Base-by-base conservation (phyloP, 768 basidiomycete genomes). In the Lentinula lateritia region DNA sequence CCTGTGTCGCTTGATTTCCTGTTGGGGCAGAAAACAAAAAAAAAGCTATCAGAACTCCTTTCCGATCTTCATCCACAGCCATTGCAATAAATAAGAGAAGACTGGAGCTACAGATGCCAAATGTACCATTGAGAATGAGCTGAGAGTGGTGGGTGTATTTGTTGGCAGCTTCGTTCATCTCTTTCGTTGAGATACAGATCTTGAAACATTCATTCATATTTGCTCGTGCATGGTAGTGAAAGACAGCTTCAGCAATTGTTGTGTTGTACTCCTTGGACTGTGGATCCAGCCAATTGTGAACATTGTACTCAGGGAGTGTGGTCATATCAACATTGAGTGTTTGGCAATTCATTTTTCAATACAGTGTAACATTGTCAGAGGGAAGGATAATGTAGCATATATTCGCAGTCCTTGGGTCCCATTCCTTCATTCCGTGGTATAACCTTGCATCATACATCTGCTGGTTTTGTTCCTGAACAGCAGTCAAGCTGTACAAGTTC, bases 1-100 rank as follows among this genome's bases (percentile, higher is more conserved):
- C 66, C 16, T 65, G 65, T 12, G 73, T 71, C 2, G 63, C 66
- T 35, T 58, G 38, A 46, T 65, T 71, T 5, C 68, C 68, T 0
- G 71, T 56, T 1, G 72, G 70, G 1, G 74, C 74, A 3, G 74
- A 74, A 61, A 74, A 75, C 2, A 75, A 56, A 57, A 76, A 68
- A 34, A 75, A 64, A 0, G 71, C 74, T 43, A 75, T 50, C 0
- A 73, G 75, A 36, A 76, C 58, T 1, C 74, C 75, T 7, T 69
- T 55, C 1, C 59, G 46, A 8, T 69, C 43, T 32, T 68, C 66
- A 62, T 75, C 69, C 13, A 74, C 52, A 9, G 63, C 73, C 64
- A 75, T 66, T 3, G 65, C 65, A 62, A 76, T 74, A 61, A 72
- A 75, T 3, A 75, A 63, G 13, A 76, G 67, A 12, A 73, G 45